phyloP scores from a whole-genome alignment of 805 yeast genomes.

The fission yeast (Schizosaccharomyces pombe) region DNA sequence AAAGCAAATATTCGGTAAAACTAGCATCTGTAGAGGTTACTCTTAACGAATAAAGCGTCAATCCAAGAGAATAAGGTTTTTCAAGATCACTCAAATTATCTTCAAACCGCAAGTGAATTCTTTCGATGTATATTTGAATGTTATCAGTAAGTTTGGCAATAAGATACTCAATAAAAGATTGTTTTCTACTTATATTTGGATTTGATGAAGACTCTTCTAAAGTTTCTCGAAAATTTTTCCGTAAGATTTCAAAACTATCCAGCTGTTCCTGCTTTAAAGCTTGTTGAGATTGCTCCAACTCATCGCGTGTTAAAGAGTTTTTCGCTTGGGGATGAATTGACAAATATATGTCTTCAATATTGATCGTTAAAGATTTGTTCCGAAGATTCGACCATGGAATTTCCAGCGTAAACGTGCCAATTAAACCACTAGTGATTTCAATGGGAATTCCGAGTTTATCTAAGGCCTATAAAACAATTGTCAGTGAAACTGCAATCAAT shows the following conservation, averaged over 20 bases:
- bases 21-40: constrained; percentile 71
- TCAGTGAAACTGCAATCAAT: neutral
- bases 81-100: constrained; percentile 51
- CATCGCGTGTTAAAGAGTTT: constrained; percentile 35
- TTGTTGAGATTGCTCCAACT: constrained; percentile 14
- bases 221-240: constrained; percentile 29
- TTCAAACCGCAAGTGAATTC: constrained; percentile 81
- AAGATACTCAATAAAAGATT: constrained; percentile 66
- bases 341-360: constrained; percentile 66
- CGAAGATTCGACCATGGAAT: constrained; percentile 94
- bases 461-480: constrained; percentile 24
- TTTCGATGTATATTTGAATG: constrained; percentile 69
- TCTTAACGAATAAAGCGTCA: constrained; percentile 63
- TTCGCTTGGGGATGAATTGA: constrained; percentile 24
- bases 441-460: constrained; percentile 71
- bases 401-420: constrained; percentile 71
- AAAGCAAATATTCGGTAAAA: constrained; percentile 71
- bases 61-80: constrained; percentile 58
- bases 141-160: constrained; percentile 70
- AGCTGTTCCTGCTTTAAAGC: neutral
- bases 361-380: constrained; percentile 71
- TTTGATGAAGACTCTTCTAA: constrained; percentile 13
- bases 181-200: constrained; percentile 27
- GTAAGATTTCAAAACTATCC: neutral
- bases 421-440: constrained; percentile 67